phyloP scores from a whole-genome alignment of 495 filamentous ascomycete genomes.

The Aspergillus conjunctus region DNA sequence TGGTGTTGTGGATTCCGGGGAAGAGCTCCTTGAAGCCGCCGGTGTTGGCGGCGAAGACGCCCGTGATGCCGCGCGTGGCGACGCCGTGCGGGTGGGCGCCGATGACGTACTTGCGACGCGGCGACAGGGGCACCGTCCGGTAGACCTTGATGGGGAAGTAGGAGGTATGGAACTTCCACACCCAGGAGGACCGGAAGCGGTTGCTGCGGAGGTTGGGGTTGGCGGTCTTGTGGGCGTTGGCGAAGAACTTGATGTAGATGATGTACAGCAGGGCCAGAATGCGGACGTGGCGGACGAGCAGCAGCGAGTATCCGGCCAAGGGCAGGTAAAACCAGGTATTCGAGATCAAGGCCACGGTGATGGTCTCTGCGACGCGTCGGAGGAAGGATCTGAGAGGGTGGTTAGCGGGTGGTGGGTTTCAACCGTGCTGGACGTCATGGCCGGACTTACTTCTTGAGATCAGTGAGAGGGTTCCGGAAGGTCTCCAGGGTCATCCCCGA shows the following conservation, averaged over 20 bases:
- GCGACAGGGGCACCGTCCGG: constrained; percentile 49
- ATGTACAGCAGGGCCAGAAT: constrained; percentile 64
- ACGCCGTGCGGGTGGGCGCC: constrained; percentile 90
- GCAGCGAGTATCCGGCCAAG: constrained; percentile 23
- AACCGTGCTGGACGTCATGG: too few relatives aligned
- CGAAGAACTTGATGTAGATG: constrained; percentile 68
- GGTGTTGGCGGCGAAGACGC: constrained; percentile 76
- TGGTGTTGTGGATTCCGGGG: constrained; percentile 74
- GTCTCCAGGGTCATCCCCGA: constrained; percentile 22
- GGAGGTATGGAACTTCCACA: constrained; percentile 26
- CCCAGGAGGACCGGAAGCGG: constrained; percentile 58
- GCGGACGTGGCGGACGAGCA: constrained; percentile 26
- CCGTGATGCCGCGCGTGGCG: constrained; percentile 80
- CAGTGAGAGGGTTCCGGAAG: not conserved
- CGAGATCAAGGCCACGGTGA: constrained; percentile 21
- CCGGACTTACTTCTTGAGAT: constrained; percentile 20
- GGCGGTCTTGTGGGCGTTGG: constrained; percentile 66
- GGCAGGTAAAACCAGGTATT: constrained; percentile 30
- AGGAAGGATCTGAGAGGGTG: constrained; percentile 12
- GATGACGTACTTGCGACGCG: constrained; percentile 82
- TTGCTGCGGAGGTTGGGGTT: constrained; percentile 66
- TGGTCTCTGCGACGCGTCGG: constrained; percentile 11
- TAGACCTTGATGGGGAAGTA: constrained; percentile 30
- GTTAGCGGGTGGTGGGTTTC: not conserved
- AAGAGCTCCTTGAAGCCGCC: constrained; percentile 80